Evolutionary conservation across 805 yeast genomes (phyloP).

Genomic region (Candida incommunis): DNA sequence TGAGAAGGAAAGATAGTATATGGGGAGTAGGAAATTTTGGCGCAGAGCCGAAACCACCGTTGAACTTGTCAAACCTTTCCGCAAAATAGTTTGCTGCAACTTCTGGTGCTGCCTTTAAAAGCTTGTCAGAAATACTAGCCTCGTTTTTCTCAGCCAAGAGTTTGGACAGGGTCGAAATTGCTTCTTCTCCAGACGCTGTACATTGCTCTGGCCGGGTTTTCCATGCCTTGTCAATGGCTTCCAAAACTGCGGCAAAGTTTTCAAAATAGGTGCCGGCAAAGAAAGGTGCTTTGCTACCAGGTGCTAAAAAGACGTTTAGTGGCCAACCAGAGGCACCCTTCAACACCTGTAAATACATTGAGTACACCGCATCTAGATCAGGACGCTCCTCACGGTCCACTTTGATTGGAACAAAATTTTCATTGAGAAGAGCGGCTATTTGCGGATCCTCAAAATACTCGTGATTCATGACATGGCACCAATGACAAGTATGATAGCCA

Average conservation of each 20-base stretch:
- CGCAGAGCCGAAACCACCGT: constrained; percentile 23
- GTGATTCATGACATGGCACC: constrained; percentile 26
- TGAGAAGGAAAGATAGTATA: constrained; percentile 15
- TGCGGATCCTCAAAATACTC: constrained; percentile 17
- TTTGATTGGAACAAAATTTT: constrained; percentile 22
- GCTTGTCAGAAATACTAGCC: constrained; percentile 7
- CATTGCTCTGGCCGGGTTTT: constrained; percentile 14
- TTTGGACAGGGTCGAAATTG: constrained; percentile 12
- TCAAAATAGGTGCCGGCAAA: constrained; percentile 27
- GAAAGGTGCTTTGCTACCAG: constrained; percentile 21
- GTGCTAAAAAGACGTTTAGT: constrained; percentile 23
- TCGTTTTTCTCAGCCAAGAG: constrained; percentile 15
- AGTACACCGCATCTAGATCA: constrained; percentile 25
- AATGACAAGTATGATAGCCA: constrained; percentile 25
- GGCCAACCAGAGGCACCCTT: constrained; percentile 28
- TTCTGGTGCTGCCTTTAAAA: constrained; percentile 6
- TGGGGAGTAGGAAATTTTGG: constrained; percentile 25
- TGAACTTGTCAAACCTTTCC: constrained; percentile 13
- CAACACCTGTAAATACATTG: constrained; percentile 24
- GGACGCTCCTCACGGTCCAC: constrained; percentile 27
- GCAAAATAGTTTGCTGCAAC: constrained; percentile 16
- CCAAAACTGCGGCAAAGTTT: constrained; percentile 20
- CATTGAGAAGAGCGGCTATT: constrained; percentile 19
- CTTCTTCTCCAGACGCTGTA: constrained; percentile 14
- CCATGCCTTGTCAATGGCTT: constrained; percentile 20